Evolutionary conservation across 2,329 filamentous ascomycete genomes (phyloP).

Genomic region (Penicillium janthinellum): DNA sequence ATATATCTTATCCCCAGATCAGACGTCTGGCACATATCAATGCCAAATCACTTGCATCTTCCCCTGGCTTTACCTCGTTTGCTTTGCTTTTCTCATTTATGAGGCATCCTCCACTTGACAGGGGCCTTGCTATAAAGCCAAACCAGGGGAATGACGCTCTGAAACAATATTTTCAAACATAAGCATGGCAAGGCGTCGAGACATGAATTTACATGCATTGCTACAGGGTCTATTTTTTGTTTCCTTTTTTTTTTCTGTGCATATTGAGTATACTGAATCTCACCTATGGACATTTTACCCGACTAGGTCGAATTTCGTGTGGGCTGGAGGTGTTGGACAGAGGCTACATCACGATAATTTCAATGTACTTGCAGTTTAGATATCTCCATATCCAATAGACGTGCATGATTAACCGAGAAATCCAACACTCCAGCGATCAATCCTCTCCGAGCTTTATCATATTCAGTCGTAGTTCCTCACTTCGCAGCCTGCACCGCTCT

Average conservation of each 20-base stretch:
- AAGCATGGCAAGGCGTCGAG: slow-evolving; percentile 39
- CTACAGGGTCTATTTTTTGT: slow-evolving; percentile 25
- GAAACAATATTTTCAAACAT: slow-evolving; percentile 16
- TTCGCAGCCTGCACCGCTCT: slow-evolving; percentile 26
- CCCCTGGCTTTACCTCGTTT: slow-evolving; percentile 2
- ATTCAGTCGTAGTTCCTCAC: not conserved
- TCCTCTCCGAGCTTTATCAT: not conserved
- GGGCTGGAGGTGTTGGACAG: not conserved
- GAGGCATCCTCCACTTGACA: slow-evolving; percentile 10
- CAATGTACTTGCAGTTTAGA: not conserved
- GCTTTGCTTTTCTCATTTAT: not conserved
- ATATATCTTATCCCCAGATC: slow-evolving; percentile 15
- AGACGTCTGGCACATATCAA: slow-evolving; percentile 3
- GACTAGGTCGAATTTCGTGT: not conserved
- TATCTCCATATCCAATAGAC: not conserved
- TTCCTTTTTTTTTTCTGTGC: slow-evolving; percentile 22
- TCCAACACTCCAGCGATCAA: not conserved
- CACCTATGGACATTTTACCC: not conserved
- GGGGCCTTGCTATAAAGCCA: slow-evolving; percentile 11
- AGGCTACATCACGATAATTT: not conserved
- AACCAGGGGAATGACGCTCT: slow-evolving; percentile 7
- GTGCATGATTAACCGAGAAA: not conserved
- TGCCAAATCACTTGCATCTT: slow-evolving; percentile 15
- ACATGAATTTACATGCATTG: slow-evolving; percentile 26
- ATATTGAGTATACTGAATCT: slow-evolving; percentile 10